Percentiles rank a stretch among this genome's conserved stretches.
These are phyloP conservation scores for Amanita brunnescens DNA, from an alignment of 768 basidiomycete genomes.

Conservation along the genomic window DNA sequence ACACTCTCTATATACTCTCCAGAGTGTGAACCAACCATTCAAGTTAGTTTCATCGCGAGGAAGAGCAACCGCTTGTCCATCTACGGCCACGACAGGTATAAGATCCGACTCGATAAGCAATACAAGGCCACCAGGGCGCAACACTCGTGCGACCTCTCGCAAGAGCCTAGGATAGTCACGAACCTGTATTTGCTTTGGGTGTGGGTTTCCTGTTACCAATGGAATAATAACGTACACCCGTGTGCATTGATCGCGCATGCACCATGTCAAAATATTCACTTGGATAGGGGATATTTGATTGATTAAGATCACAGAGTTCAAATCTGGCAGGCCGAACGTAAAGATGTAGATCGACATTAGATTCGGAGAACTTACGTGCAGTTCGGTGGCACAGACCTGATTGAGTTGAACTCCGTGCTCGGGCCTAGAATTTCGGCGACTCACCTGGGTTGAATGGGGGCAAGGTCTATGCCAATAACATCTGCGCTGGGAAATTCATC, in stretches of 20 bases:
- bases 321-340: slow-evolving; percentile 33
- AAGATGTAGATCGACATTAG: background rate
- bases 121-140: slow-evolving; percentile 63
- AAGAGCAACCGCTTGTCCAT: background rate
- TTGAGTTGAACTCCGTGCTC: background rate
- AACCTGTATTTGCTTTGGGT: slow-evolving; percentile 32
- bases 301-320: slow-evolving; percentile 63
- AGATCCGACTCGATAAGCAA: slow-evolving; percentile 57
- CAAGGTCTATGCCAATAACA: slow-evolving; percentile 63
- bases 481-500: slow-evolving; percentile 62
- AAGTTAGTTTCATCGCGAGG: slow-evolving; percentile 22
- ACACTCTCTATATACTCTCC: slow-evolving; percentile 53
- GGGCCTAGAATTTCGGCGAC: slow-evolving; percentile 6
- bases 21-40: slow-evolving; percentile 54
- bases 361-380: slow-evolving; percentile 49
- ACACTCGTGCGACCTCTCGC: slow-evolving; percentile 52
- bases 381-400: slow-evolving; percentile 56
- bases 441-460: slow-evolving; percentile 65
- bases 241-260: slow-evolving; percentile 62
- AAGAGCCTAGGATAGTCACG: slow-evolving; percentile 52
- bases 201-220: background rate
- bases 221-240: slow-evolving; percentile 38
- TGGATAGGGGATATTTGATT: slow-evolving; percentile 52
- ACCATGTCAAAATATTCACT: slow-evolving; percentile 57
- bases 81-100: slow-evolving; percentile 31